phyloP scores from a whole-genome alignment of 306 rosid species.

The Ormosia semicastrata region DNA sequence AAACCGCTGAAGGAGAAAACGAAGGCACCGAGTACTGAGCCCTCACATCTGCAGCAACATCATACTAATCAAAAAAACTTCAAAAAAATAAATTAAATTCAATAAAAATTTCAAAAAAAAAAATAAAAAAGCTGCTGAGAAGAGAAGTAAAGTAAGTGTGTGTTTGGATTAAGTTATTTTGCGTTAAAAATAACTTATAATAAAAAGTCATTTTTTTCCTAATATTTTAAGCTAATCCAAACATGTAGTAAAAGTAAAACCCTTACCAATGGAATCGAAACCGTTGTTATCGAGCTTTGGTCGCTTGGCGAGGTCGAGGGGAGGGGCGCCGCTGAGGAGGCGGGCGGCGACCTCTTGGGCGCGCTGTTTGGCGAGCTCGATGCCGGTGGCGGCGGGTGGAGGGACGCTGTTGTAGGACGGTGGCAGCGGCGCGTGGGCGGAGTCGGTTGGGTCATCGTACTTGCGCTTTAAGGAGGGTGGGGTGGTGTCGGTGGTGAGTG shows the following conservation, averaged over 20 bases:
- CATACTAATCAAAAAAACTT: neutral
- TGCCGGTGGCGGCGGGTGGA: constrained; percentile 56
- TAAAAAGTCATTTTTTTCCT: too few species aligned
- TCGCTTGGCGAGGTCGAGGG: constrained; percentile 63
- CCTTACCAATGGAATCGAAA: constrained; percentile 56
- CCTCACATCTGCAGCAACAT: constrained; percentile 50
- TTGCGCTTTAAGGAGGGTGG: constrained; percentile 58
- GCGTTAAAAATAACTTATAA: neutral
- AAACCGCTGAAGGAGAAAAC: constrained; percentile 42
- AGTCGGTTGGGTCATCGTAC: constrained; percentile 55
- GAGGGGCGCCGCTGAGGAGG: constrained; percentile 42
- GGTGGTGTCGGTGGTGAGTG: constrained; percentile 37
- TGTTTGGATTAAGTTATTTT: neutral
- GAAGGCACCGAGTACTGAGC: constrained; percentile 49
- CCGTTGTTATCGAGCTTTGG: constrained; percentile 80
- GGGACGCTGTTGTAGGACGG: constrained; percentile 65
- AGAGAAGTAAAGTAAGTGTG: too few species aligned
- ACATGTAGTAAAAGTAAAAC: neutral
- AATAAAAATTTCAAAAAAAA: neutral
- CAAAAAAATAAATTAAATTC: neutral
- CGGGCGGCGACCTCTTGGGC: constrained; percentile 98
- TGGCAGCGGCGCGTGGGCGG: constrained; percentile 48
- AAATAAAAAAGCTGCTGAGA: neutral
- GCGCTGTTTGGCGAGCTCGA: constrained; percentile 85
- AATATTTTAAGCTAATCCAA: too few species aligned